Conservation (phyloP, 2,329 filamentous ascomycete species). For the Leptosphaerulina australis region DNA sequence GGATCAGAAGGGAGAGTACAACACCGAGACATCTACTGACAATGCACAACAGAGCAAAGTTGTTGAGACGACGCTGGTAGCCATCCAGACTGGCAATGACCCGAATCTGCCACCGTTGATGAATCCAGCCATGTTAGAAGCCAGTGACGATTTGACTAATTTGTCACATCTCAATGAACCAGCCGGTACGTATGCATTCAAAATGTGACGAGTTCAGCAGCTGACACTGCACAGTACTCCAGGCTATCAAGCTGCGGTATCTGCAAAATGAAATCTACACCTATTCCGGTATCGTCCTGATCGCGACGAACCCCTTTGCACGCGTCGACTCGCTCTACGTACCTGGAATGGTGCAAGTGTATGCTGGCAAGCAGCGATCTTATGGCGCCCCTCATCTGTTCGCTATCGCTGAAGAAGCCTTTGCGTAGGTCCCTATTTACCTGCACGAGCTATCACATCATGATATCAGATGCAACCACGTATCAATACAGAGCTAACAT, state of each 20-base stretch:
- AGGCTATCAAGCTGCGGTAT: constrained; percentile 97
- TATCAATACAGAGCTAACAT: constrained; percentile 21
- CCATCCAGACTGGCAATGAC: constrained; percentile 77
- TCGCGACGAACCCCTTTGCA: constrained; percentile 97
- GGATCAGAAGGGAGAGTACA: background rate
- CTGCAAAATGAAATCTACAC: constrained; percentile 99
- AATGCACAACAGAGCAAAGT: constrained; percentile 68
- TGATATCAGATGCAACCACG: background rate
- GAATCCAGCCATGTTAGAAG: constrained; percentile 98
- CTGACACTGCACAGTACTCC: constrained; percentile 70
- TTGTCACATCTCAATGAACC: constrained; percentile 98
- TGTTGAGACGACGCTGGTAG: constrained; percentile 76
- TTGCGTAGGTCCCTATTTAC: constrained; percentile 69
- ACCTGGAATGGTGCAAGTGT: constrained; percentile 99
- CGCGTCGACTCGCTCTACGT: constrained; percentile 98
- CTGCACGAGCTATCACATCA: background rate
- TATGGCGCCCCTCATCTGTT: constrained; percentile 98
- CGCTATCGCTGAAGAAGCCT: constrained; percentile 97
- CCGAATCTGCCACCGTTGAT: constrained; percentile 86
- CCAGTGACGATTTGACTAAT: constrained; percentile 96
- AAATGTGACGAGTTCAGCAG: constrained; percentile 14
- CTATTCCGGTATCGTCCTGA: constrained; percentile 97
- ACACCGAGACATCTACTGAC: constrained; percentile 24
- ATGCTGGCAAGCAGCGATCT: constrained; percentile 93
- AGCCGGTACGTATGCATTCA: constrained; percentile 68